phyloP scores from a whole-genome alignment of 441 rosid species.

The Adansonia madagascariensis region DNA sequence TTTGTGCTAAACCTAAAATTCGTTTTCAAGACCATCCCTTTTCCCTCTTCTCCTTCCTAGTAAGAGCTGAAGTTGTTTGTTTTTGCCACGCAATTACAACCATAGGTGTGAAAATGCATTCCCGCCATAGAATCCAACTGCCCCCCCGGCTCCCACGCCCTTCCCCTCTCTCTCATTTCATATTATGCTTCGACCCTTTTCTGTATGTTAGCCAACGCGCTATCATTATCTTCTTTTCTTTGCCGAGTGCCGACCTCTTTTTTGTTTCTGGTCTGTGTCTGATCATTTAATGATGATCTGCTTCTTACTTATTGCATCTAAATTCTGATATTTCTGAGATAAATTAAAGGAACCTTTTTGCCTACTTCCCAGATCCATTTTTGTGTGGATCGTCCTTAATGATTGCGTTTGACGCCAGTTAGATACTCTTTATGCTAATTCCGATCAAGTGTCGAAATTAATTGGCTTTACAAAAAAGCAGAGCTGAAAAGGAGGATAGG shows the following conservation, averaged over 20 bases:
- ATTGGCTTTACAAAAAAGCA: background rate
- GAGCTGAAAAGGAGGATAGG: background rate
- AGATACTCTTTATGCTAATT: background rate
- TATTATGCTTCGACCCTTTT: background rate
- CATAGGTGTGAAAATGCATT: constrained; percentile 36
- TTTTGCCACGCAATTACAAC: constrained; percentile 41
- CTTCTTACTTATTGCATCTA: constrained; percentile 30
- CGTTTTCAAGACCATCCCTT: constrained; percentile 21
- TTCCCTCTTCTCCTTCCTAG: constrained; percentile 25
- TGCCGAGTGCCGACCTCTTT: constrained; percentile 38
- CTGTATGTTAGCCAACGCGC: constrained; percentile 16
- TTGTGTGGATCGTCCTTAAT: constrained; percentile 5
- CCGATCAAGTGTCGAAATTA: constrained; percentile 12
- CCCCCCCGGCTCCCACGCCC: background rate
- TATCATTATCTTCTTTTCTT: constrained; percentile 22
- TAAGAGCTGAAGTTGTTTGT: constrained; percentile 34
- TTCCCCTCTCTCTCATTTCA: background rate
- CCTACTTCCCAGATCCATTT: background rate
- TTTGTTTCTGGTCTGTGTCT: constrained; percentile 25
- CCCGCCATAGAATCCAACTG: constrained; percentile 39
- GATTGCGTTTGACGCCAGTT: background rate
- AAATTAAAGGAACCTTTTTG: background rate
- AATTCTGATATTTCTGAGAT: constrained; percentile 16
- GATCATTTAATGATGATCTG: constrained; percentile 22
- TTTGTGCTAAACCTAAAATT: background rate